Percentiles rank a stretch among this genome's conserved stretches.
Conservation (phyloP, 2,329 filamentous ascomycete genomes). For the Calonectria hongkongensis region DNA sequence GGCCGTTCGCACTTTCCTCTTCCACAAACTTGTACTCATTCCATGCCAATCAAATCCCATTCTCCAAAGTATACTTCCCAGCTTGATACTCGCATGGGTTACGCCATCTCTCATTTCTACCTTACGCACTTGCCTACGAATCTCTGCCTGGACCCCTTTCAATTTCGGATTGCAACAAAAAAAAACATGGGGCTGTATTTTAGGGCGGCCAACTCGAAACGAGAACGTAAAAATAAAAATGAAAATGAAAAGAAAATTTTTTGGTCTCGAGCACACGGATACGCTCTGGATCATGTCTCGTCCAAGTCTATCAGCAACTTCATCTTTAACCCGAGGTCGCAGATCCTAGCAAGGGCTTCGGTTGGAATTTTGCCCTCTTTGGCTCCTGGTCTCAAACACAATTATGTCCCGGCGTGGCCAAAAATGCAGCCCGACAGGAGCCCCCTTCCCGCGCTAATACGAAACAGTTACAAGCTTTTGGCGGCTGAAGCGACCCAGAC, state of each 20-base stretch:
- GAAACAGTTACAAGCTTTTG: slow-evolving; percentile 41
- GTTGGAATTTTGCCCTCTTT: slow-evolving; percentile 15
- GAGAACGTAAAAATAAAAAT: not conserved
- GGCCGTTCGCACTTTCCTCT: not conserved
- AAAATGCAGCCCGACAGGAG: slow-evolving; percentile 32
- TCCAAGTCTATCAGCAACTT: slow-evolving; percentile 24
- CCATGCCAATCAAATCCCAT: not conserved
- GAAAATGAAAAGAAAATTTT: not conserved
- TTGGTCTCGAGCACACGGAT: slow-evolving; percentile 19
- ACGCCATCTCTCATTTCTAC: slow-evolving; percentile 5
- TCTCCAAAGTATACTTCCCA: not conserved
- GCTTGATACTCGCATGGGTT: slow-evolving; percentile 13
- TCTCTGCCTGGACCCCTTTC: not conserved
- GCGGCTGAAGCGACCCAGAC: slow-evolving; percentile 41
- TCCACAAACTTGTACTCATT: not conserved
- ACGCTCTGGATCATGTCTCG: slow-evolving; percentile 23
- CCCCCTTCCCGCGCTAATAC: slow-evolving; percentile 37
- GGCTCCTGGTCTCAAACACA: slow-evolving; percentile 17
- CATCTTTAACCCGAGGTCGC: slow-evolving; percentile 24
- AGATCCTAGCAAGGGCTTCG: slow-evolving; percentile 22
- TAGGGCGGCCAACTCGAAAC: not conserved
- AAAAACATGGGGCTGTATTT: not conserved
- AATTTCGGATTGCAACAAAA: not conserved
- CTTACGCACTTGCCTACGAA: slow-evolving; percentile 15
- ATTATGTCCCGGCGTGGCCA: slow-evolving; percentile 23